A percentile compares a stretch with the other conserved stretches of the same genome.
Conservation (phyloP, 805 yeast genomes). For the Priceomyces castillae region DNA sequence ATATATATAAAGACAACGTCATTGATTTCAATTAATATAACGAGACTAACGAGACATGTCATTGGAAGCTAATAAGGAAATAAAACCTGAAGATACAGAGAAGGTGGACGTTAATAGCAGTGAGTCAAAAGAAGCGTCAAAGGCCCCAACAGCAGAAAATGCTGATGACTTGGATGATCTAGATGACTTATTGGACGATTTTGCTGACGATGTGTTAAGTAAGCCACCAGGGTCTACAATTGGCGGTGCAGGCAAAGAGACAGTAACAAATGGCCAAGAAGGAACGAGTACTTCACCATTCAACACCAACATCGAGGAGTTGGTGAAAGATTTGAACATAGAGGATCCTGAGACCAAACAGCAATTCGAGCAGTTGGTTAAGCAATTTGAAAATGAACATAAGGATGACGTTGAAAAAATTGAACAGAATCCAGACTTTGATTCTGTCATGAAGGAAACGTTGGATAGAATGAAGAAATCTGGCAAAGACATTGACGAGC, state of each 20-base stretch:
- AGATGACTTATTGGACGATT: conserved; percentile 84
- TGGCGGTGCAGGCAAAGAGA: conserved; percentile 12
- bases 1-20: background rate
- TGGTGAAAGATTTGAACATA: conserved; percentile 46
- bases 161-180: conserved; percentile 66
- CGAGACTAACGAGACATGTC: background rate
- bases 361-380: conserved; percentile 49
- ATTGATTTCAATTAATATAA: background rate
- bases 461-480: conserved; percentile 75
- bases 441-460: conserved; percentile 75
- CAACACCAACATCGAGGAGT: conserved; percentile 34
- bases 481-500: conserved; percentile 66
- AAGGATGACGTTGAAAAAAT: conserved; percentile 26
- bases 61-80: background rate
- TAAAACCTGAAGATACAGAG: background rate
- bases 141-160: conserved; percentile 6
- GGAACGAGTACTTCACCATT: conserved; percentile 23
- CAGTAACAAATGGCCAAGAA: conserved; percentile 17
- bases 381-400: conserved; percentile 38
- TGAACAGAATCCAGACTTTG: conserved; percentile 47
- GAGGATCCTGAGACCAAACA: conserved; percentile 52
- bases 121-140: background rate
- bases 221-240: conserved; percentile 55
- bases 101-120: background rate
- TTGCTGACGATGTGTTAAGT: conserved; percentile 65